These are phyloP conservation scores for Hibiscus mutabilis DNA, from an alignment of 345 rosid genomes.

Conservation along the genomic window DNA sequence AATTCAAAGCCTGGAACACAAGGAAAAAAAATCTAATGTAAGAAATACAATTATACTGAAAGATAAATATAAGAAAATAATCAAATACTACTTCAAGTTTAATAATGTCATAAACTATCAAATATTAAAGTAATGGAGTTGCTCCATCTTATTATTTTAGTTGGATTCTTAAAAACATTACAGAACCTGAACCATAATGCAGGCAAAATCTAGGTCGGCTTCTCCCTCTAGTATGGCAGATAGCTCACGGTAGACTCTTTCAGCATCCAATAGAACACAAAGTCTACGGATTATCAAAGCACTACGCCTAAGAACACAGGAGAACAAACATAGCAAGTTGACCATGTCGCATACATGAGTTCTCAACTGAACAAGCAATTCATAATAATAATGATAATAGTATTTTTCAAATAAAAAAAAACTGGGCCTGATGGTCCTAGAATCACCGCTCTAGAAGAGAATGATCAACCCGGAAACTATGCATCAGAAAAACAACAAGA, in stretches of 20 bases:
- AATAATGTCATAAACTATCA: neutral
- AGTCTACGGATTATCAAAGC: slow-evolving; percentile 91
- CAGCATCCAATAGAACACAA: slow-evolving; percentile 92
- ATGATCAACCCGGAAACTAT: slow-evolving; percentile 78
- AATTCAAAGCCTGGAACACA: slow-evolving; percentile 75
- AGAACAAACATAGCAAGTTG: too few species aligned
- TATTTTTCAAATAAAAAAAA: neutral
- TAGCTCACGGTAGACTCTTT: slow-evolving; percentile 84
- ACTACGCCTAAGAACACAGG: slow-evolving; percentile 66
- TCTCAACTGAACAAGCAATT: neutral
- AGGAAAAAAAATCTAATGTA: neutral
- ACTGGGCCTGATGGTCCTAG: neutral
- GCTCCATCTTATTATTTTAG: neutral
- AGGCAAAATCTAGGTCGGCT: slow-evolving; percentile 90
- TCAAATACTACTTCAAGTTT: neutral
- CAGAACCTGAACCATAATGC: slow-evolving; percentile 95
- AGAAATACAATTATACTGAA: too few species aligned
- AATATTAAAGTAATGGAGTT: neutral
- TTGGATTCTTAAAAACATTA: slow-evolving; percentile 13
- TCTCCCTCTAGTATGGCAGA: slow-evolving; percentile 94
- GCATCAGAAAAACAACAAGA: slow-evolving; percentile 82
- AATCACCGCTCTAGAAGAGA: slow-evolving; percentile 86
- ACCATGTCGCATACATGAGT: neutral
- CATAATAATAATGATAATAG: neutral
- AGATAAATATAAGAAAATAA: too few species aligned